Conservation (phyloP, 495 filamentous ascomycete species). For the Podospora conica region DNA sequence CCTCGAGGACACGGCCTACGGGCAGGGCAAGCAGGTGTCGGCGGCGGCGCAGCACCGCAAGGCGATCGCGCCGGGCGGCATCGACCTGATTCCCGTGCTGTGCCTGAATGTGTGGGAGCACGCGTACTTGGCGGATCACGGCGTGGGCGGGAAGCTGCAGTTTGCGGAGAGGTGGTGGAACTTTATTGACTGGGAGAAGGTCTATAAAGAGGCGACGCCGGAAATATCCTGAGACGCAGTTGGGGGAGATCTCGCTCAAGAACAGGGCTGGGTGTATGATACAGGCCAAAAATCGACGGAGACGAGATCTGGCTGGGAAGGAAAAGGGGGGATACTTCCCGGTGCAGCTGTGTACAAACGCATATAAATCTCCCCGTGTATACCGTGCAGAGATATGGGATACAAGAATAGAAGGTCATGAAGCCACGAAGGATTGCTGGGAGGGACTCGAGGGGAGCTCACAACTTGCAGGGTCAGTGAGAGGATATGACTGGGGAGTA, state of each 20-base stretch:
- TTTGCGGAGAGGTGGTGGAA: conserved; percentile 85
- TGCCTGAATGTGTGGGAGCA: conserved; percentile 98
- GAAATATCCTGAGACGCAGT: too few relatives aligned
- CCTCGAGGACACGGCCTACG: conserved; percentile 37
- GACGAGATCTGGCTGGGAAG: background rate
- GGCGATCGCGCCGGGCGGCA: conserved; percentile 57
- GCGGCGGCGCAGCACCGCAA: conserved; percentile 29
- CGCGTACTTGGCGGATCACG: conserved; percentile 81
- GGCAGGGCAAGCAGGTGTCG: conserved; percentile 38
- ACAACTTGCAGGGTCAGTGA: background rate
- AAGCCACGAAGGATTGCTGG: background rate
- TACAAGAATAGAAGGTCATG: background rate
- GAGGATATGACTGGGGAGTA: background rate
- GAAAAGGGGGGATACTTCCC: background rate
- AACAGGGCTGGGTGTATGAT: background rate
- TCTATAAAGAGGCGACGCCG: conserved; percentile 34
- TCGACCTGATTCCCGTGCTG: conserved; percentile 66
- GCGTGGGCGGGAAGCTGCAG: conserved; percentile 66
- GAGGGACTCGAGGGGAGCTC: background rate
- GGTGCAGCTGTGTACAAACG: background rate
- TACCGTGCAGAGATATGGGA: background rate
- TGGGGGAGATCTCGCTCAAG: too few relatives aligned
- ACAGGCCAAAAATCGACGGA: background rate
- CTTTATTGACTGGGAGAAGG: conserved; percentile 73
- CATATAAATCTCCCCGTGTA: background rate